Evolutionary conservation across 257 asterid species (phyloP).

Genomic region (Nicotiana sylvestris): DNA sequence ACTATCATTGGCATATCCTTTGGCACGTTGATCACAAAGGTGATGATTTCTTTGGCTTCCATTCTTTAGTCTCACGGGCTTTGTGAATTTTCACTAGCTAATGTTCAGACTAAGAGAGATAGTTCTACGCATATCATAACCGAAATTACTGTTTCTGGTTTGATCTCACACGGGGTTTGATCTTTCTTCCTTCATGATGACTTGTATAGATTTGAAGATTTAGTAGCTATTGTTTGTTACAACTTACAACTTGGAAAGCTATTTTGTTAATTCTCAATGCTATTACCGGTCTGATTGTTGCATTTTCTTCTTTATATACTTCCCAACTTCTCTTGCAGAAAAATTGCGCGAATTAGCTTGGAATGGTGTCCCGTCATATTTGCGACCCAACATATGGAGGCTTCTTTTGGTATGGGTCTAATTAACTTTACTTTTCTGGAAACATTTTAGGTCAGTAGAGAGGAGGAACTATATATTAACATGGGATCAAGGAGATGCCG

Average conservation of each 20-base stretch:
- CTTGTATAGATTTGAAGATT: neutral
- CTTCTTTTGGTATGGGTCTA: conserved; percentile 78
- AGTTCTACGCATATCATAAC: neutral
- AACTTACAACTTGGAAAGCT: neutral
- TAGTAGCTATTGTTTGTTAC: neutral
- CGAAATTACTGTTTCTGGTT: neutral
- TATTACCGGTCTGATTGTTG: neutral
- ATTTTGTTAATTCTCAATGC: neutral
- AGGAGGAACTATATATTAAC: neutral
- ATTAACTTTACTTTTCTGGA: neutral
- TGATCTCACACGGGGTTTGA: neutral
- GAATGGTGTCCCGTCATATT: conserved; percentile 93
- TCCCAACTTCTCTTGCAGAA: conserved; percentile 48
- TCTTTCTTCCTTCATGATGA: neutral
- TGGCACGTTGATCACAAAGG: neutral
- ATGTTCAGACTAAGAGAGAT: neutral
- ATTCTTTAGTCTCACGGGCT: neutral
- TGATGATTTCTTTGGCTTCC: neutral
- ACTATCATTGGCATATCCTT: neutral
- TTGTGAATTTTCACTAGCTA: neutral
- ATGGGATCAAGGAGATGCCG: neutral
- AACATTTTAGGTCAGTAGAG: neutral
- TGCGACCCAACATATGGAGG: conserved; percentile 93
- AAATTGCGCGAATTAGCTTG: conserved; percentile 90
- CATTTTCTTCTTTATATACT: neutral